Conservation (phyloP, 371 early-diverging fungal species). For the Mucor circinelloides region DNA sequence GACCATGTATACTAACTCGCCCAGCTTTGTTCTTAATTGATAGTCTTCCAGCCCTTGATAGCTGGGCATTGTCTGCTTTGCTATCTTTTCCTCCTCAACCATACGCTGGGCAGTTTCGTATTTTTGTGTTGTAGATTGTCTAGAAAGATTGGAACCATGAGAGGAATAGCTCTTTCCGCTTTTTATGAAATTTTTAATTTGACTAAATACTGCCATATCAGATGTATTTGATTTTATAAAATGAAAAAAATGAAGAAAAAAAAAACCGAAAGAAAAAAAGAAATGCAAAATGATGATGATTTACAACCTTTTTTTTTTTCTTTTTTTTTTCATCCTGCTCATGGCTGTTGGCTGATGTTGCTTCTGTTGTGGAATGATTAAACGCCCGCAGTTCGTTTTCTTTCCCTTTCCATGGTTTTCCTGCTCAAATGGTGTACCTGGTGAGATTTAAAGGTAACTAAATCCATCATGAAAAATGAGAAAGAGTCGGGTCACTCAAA, state of each 20-base stretch:
- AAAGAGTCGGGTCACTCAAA: neutral
- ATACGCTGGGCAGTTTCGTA: constrained; percentile 33
- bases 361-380: neutral
- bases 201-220: constrained; percentile 45
- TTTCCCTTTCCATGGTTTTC: neutral
- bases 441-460: neutral
- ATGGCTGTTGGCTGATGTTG: neutral
- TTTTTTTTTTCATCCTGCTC: neutral
- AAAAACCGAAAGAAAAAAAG: neutral
- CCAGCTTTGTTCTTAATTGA: constrained; percentile 59
- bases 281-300: constrained; percentile 11
- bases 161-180: constrained; percentile 22
- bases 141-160: constrained; percentile 2
- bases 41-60: constrained; percentile 60
- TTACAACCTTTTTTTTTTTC: neutral
- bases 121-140: constrained; percentile 15
- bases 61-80: constrained; percentile 43
- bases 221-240: neutral
- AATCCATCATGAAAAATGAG: neutral
- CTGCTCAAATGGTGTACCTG: neutral
- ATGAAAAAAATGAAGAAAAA: constrained; percentile 9
- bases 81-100: constrained; percentile 35
- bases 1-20: constrained; percentile 55
- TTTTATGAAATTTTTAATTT: constrained; percentile 51
- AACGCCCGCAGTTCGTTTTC: neutral